Evolutionary conservation across 345 rosid species (phyloP).

Genomic region (Boechera retrofracta): DNA sequence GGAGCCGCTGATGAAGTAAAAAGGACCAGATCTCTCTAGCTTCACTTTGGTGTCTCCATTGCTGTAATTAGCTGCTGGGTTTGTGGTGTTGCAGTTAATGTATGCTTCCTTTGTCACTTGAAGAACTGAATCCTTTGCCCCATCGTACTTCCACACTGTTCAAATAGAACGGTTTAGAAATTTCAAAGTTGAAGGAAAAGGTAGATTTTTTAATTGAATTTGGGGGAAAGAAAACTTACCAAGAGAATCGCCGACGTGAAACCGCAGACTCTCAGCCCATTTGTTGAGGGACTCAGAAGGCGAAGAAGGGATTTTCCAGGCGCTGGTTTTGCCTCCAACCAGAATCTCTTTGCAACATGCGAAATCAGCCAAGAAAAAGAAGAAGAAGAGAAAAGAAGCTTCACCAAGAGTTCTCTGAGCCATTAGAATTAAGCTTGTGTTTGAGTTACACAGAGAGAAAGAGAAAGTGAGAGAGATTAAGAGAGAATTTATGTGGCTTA

Average conservation of each 20-base stretch:
- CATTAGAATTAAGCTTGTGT: slow-evolving; percentile 23
- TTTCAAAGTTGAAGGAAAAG: not conserved
- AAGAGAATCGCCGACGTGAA: slow-evolving; percentile 66
- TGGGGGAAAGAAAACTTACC: slow-evolving; percentile 43
- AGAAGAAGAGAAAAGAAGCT: slow-evolving; percentile 35
- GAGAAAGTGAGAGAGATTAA: not conserved
- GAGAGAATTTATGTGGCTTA: not conserved
- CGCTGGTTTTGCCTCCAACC: slow-evolving; percentile 59
- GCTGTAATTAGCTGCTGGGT: slow-evolving; percentile 42
- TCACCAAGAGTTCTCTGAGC: slow-evolving; percentile 39
- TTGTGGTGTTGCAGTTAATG: slow-evolving; percentile 44
- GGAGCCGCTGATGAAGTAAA: slow-evolving; percentile 48
- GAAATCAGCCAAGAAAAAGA: slow-evolving; percentile 34
- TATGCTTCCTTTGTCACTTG: slow-evolving; percentile 47
- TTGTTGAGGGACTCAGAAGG: slow-evolving; percentile 72
- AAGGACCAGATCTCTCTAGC: slow-evolving; percentile 47
- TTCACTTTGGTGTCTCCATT: slow-evolving; percentile 45
- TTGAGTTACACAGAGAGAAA: not conserved
- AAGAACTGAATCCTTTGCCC: slow-evolving; percentile 56
- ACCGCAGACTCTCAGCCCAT: slow-evolving; percentile 75
- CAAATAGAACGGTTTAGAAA: not conserved
- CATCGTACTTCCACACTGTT: slow-evolving; percentile 75
- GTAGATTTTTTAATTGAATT: not conserved
- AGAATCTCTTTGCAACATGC: slow-evolving; percentile 53
- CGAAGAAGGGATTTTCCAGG: slow-evolving; percentile 69